Evolutionary conservation across 768 basidiomycete species (phyloP).

Genomic region (Pleurotus cornucopiae): DNA sequence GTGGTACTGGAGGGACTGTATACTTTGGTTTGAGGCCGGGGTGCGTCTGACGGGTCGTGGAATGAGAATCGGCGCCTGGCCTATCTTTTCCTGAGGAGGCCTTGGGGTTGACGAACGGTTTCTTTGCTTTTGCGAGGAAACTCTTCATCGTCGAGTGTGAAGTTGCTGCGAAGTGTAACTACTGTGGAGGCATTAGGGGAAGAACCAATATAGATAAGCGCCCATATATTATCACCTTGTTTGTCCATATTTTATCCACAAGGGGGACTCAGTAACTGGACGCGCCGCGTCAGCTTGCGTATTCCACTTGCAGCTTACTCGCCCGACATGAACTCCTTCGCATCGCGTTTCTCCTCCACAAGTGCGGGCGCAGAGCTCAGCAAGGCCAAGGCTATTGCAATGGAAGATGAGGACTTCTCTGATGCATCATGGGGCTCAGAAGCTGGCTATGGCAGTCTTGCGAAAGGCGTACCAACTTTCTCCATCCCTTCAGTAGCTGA

Average conservation of each 20-base stretch:
- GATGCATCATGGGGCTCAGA: constrained; percentile 80
- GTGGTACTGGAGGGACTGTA: constrained; percentile 64
- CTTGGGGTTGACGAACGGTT: constrained; percentile 26
- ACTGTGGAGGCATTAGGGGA: too few relatives aligned
- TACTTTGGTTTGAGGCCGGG: constrained; percentile 57
- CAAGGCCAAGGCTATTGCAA: constrained; percentile 41
- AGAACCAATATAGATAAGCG: neutral
- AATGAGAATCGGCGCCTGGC: constrained; percentile 11
- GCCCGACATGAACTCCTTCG: constrained; percentile 68
- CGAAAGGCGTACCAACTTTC: constrained; percentile 70
- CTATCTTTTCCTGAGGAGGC: constrained; percentile 9
- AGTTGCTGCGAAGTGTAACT: too few relatives aligned
- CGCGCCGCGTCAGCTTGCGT: constrained; percentile 38
- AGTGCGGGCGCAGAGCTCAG: constrained; percentile 44
- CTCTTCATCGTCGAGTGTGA: constrained; percentile 31
- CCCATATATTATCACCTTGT: constrained; percentile 1
- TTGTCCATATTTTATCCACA: neutral
- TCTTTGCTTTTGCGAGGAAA: constrained; percentile 33
- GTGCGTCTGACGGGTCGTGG: constrained; percentile 13
- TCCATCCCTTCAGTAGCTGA: constrained; percentile 69
- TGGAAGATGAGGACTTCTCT: constrained; percentile 60
- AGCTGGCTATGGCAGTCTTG: constrained; percentile 76
- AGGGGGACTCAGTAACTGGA: neutral
- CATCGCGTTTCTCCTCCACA: constrained; percentile 60
- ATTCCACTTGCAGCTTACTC: constrained; percentile 9